Evolutionary conservation across 2,329 filamentous ascomycete species (phyloP).

Genomic region (Neofusicoccum umdonicola): DNA sequence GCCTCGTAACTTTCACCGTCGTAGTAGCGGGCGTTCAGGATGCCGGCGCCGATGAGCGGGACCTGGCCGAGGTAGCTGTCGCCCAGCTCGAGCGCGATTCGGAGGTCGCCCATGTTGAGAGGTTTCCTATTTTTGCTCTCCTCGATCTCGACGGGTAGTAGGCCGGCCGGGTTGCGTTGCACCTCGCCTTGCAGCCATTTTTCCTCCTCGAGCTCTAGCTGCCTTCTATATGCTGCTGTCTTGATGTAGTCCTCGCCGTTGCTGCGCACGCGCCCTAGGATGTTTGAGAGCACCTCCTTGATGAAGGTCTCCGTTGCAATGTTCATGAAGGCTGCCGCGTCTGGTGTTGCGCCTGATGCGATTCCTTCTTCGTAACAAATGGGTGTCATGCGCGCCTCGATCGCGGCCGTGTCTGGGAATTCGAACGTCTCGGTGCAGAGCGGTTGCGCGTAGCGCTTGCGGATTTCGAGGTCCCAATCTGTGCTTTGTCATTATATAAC

Average conservation of each 20-base stretch:
- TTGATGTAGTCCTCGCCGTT: conserved; percentile 63
- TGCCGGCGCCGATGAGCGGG: conserved; percentile 68
- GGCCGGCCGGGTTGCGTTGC: conserved; percentile 68
- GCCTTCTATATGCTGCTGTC: conserved; percentile 73
- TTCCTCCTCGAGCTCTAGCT: conserved; percentile 74
- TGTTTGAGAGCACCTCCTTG: conserved; percentile 57
- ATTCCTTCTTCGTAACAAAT: conserved; percentile 66
- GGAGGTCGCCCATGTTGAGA: conserved; percentile 74
- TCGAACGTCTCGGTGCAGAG: conserved; percentile 62
- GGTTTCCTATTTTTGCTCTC: conserved; percentile 69
- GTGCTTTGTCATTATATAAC: neutral
- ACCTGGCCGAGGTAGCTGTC: conserved; percentile 76
- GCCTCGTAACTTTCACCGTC: conserved; percentile 45
- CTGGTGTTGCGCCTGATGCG: conserved; percentile 50
- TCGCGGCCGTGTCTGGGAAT: conserved; percentile 58
- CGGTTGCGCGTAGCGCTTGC: conserved; percentile 62
- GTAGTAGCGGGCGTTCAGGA: conserved; percentile 65
- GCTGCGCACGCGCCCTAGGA: conserved; percentile 54
- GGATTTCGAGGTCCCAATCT: conserved; percentile 64
- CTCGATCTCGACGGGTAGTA: conserved; percentile 78
- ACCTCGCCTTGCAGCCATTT: conserved; percentile 71
- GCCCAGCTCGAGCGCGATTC: conserved; percentile 71
- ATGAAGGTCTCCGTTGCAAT: conserved; percentile 62
- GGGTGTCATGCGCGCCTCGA: conserved; percentile 60
- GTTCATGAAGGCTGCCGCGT: conserved; percentile 60